Conservation (phyloP, 257 asterid genomes). For the Solanum piurae region DNA sequence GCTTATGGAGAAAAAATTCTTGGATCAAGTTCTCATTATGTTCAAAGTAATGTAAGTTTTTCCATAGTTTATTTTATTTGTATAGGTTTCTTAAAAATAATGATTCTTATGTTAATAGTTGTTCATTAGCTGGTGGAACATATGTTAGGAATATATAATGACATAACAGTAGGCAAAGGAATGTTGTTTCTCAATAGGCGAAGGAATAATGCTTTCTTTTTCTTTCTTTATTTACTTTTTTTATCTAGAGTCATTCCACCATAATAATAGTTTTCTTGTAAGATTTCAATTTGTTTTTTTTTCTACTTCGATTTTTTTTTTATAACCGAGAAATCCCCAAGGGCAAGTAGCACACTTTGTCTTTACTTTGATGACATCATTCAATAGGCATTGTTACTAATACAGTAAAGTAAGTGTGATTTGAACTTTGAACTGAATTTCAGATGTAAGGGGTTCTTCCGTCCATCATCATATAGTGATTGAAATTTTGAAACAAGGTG, state of each 20-base stretch:
- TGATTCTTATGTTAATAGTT: neutral
- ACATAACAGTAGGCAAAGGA: neutral
- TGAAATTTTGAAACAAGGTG: neutral
- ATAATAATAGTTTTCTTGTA: neutral
- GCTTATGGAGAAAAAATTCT: conserved; percentile 9
- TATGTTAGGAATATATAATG: neutral
- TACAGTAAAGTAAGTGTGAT: neutral
- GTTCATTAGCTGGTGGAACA: neutral
- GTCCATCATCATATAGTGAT: neutral
- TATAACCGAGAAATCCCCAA: neutral
- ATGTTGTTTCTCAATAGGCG: neutral
- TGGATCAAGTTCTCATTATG: conserved; percentile 11
- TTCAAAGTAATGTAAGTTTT: conserved; percentile 3
- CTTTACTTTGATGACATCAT: neutral
- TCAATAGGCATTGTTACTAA: neutral
- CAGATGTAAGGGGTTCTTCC: neutral
- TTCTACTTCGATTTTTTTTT: neutral
- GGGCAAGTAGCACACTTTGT: neutral
- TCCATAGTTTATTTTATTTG: neutral
- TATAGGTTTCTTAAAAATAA: neutral
- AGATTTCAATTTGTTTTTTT: neutral
- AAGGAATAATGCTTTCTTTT: neutral
- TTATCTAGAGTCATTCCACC: neutral
- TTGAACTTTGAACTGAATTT: neutral
- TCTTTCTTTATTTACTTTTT: neutral